Evolutionary conservation across 2,329 filamentous ascomycete species (phyloP), one percentile per base, ranked within the genome.

Genomic region (Colletotrichum theobromicola): DNA sequence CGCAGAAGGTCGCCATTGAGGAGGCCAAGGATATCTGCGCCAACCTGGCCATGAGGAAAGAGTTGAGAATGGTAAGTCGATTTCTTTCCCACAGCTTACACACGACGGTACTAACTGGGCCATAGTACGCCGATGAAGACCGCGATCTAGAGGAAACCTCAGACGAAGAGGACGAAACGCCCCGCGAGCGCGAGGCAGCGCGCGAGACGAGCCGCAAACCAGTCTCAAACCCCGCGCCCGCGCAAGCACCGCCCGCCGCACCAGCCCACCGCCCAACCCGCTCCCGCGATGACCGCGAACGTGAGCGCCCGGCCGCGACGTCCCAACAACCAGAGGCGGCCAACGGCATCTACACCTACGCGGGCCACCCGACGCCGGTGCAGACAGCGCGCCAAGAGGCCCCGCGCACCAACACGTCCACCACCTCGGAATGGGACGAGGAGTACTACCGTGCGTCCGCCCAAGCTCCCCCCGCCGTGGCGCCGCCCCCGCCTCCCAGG

Each of bases 21-120:
- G 87, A 89, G 75, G 87, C 87, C 32, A 85, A 85, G 67, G 85
- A 84, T 63, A 85, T 88, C 26, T 89, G 88, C 75, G 87, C 87
- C 55, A 84, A 83, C 70, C 81, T 89, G 18, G 88, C 88, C 9
- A 89, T 89, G 88, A 83, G 88, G 50, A 89, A 88, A 76, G 88
- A 89, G 74, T 77, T 89, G 21, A 82, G 88, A 70, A 78, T 78
- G 73, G 73, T 74, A 37, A 64, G 77, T 77, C 34, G 7, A 18
- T 2, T 4, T 4, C 15, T 1, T 3, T 4, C 16, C 9, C 0
- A 12, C 16, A 37, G 2, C 46, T 16, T 7, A 21, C n/a, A 13
- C 3, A n/a, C 42, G 42, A 21, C 15, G 35, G 28, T 24, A 9
- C 70, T 75, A 58, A 76, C 58, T 5, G 2, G 4, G 15, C 4